Conservation (phyloP, 176 grass and related monocot species). For the Coix lacrymajobi region DNA sequence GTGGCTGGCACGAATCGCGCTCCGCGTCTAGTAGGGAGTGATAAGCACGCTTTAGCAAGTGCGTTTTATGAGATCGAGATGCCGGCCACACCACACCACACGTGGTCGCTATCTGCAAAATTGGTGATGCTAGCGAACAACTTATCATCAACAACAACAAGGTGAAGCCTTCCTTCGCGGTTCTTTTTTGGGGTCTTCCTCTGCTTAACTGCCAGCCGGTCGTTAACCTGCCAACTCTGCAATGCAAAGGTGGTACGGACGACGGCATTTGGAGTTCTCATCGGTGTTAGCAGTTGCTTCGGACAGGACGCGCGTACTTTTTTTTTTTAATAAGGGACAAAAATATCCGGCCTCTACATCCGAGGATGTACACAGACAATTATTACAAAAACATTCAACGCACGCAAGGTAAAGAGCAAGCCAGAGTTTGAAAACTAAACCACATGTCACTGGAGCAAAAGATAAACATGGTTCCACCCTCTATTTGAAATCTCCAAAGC, state of each 20-base stretch:
- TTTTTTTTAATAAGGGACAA: too few species aligned
- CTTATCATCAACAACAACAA: background rate
- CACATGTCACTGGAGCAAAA: too few species aligned
- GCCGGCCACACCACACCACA: constrained; percentile 9
- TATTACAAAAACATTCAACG: too few species aligned
- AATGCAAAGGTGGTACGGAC: background rate
- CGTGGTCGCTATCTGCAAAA: background rate
- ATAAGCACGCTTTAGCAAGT: constrained; percentile 17
- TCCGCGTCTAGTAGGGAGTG: constrained; percentile 6
- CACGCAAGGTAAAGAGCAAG: too few species aligned
- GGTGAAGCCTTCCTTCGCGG: background rate
- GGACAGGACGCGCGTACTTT: background rate
- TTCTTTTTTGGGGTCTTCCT: background rate
- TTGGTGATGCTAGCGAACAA: background rate
- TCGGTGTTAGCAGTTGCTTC: background rate
- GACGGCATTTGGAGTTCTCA: background rate
- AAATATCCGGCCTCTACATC: too few species aligned
- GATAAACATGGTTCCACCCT: too few species aligned
- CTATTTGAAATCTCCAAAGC: too few species aligned
- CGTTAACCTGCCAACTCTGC: background rate
- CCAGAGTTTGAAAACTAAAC: too few species aligned
- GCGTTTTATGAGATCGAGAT: constrained; percentile 14
- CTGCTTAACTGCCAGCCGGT: background rate
- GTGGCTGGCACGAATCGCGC: background rate
- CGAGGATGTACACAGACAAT: too few species aligned